Evolutionary conservation across 2,329 filamentous ascomycete species (phyloP), one percentile per base, ranked within the genome.

Genomic region (Xylaria sp.): DNA sequence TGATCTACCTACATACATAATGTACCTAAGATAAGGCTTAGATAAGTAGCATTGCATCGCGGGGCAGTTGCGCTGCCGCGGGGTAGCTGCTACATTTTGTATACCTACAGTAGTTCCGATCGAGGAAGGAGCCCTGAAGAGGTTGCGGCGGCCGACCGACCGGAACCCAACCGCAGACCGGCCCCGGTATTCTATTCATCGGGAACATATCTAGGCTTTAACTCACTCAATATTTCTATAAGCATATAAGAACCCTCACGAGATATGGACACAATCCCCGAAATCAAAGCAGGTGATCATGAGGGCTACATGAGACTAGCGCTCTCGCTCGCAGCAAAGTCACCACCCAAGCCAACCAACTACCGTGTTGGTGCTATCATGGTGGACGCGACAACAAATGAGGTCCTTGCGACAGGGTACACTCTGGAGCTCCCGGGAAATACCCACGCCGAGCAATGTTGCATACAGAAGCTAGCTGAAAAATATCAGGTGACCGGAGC

Each of bases 401-500:
- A 81, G 30, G 83, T 97, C 66, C 84, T 97, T 32, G 88, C 92
- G 0, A 92, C 93, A 1, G 95, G 96, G 63, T 98, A 95, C 82
- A 98, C 96, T 0, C 86, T 98, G 67, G 95, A 99, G 80, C 88
- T 94, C 3, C 86, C 89, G 0, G 96, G 95, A 50, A 99, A 99
- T 82, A 98, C 96, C 0, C 96, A 99, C 77, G 96, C 96, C 3
- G 96, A 99, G 78, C 94, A 99, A 82, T 95, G 92, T 79, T 97
- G 93, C 77, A 86, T 99, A 65, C 81, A 90, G 57, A 98, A 99
- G 79, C 86, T 90, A 14, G 83, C 88, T 1, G 75, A 82, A 56
- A 74, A 82, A 70, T 78, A 87, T 64, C 76, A 77, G 1, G 81
- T 85, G 0, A 67, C 84, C 0, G 89, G 92, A 71, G 86, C 88